phyloP scores from a whole-genome alignment of 192 early-diverging fungal species.

The Spizellomyces sp. region DNA sequence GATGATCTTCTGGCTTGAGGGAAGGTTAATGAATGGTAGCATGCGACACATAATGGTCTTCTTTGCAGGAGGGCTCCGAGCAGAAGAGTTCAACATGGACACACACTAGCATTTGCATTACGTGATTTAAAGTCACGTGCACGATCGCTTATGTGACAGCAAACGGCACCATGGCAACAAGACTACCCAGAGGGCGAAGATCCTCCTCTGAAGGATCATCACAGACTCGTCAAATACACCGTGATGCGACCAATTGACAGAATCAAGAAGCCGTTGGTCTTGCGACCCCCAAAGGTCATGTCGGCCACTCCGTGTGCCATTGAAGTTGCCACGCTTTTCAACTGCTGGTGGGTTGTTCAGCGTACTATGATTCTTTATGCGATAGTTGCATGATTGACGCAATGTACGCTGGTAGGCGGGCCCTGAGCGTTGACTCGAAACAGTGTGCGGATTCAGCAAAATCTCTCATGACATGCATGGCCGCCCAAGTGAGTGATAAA shows the following conservation, averaged over 20 bases:
- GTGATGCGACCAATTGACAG: conserved; percentile 37
- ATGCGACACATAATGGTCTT: too few relatives aligned
- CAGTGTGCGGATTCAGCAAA: conserved; percentile 26
- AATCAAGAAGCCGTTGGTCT: conserved; percentile 36
- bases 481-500: conserved; percentile 5
- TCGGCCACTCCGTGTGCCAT: conserved; percentile 43
- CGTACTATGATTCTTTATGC: neutral
- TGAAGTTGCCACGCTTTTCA: conserved; percentile 50
- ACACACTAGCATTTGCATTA: too few relatives aligned
- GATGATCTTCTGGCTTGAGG: too few relatives aligned
- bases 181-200: too few relatives aligned
- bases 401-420: conserved; percentile 11
- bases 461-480: conserved; percentile 36
- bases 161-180: too few relatives aligned
- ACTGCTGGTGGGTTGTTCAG: conserved; percentile 38
- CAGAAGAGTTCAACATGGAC: too few relatives aligned
- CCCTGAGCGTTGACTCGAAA: conserved; percentile 13
- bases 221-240: too few relatives aligned
- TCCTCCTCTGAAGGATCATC: too few relatives aligned
- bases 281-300: conserved; percentile 43
- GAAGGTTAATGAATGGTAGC: too few relatives aligned
- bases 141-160: too few relatives aligned
- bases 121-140: too few relatives aligned
- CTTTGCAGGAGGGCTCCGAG: too few relatives aligned
- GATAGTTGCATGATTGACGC: neutral